Base-by-base conservation (phyloP, 164 flowering plant species). In the Macadamia tetraphylla region DNA sequence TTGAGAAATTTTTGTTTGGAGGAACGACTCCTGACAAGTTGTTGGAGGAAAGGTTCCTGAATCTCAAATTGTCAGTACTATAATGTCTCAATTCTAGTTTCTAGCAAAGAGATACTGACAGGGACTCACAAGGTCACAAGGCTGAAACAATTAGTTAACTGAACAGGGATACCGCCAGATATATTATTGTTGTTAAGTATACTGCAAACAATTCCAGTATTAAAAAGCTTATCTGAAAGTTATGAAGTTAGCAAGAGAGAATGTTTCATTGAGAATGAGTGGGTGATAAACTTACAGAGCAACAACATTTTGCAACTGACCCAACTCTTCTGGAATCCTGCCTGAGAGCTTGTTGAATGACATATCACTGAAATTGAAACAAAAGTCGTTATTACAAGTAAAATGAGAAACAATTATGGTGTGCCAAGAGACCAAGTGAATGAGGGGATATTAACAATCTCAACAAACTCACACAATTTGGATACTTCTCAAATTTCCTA, bases 11-110 rank as follows among this genome's bases (percentile, higher is more conserved):
- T 67, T 74, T 76, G 31, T 74, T 62, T 0, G 76, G 79, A 67
- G 97, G 94, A 32, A 88, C 42, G 17, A 71, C 60, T 3, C 98
- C 98, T 13, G 96, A 84, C 23, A 94, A 72, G 68, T 91, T 94
- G 85, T 94, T 94, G 81, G 79, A 84, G 0, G 98, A 91, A 8
- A 91, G 72, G 74, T 94, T 86, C 80, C 98, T 94, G 72, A 31
- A 72, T 13, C 43, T 9, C 0, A 62, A 58, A 23, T n/a, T 14
- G 12, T 32, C 1, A 8, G 15, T 51, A 18, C 13, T 62, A 60
- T 48, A 48, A 18, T 1, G n/a, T 35, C 40, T 35, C 3, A n/a
- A 62, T 15, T 29, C 18, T 7, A 17, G 17, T 3, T 13, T 17
- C 29, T 12, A 46, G 23, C 11, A 57, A 17, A 35, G 44, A 23